Evolutionary conservation across 805 yeast genomes (phyloP).

Genomic region (Tetrapisispora fleetii): DNA sequence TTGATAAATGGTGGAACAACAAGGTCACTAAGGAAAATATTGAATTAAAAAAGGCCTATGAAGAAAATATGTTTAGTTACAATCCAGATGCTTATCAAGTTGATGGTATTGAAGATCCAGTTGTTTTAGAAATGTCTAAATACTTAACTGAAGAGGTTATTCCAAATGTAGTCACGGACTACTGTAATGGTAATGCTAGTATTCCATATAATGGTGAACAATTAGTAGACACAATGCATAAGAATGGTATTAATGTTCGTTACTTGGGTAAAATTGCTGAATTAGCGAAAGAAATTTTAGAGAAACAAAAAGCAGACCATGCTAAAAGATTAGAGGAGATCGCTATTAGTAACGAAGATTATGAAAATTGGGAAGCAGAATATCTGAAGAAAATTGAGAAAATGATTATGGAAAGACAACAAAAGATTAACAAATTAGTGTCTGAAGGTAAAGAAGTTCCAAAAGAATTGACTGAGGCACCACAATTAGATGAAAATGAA

Average conservation of each 20-base stretch:
- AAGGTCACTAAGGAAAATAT: conserved; percentile 34
- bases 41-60: conserved; percentile 28
- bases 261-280: conserved; percentile 53
- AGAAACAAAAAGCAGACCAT: conserved; percentile 16
- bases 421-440: conserved; percentile 24
- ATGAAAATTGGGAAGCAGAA: conserved; percentile 27
- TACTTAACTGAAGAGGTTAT: conserved; percentile 51
- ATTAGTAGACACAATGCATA: conserved; percentile 59
- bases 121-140: conserved; percentile 58
- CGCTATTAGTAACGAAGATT: conserved; percentile 23
- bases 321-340: conserved; percentile 20
- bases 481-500: conserved; percentile 26
- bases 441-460: conserved; percentile 30
- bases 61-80: conserved; percentile 42
- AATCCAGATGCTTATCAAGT: conserved; percentile 72
- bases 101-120: conserved; percentile 33
- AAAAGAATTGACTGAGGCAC: conserved; percentile 26
- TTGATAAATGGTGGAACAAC: conserved; percentile 80
- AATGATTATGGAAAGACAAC: conserved; percentile 29
- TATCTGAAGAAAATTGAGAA: conserved; percentile 24
- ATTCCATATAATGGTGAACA: conserved; percentile 80
- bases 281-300: conserved; percentile 23
- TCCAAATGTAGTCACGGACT: conserved; percentile 45
- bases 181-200: conserved; percentile 35
- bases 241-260: conserved; percentile 78